Base-by-base conservation (phyloP, 257 asterid genomes). In the Fraxinus anomala region DNA sequence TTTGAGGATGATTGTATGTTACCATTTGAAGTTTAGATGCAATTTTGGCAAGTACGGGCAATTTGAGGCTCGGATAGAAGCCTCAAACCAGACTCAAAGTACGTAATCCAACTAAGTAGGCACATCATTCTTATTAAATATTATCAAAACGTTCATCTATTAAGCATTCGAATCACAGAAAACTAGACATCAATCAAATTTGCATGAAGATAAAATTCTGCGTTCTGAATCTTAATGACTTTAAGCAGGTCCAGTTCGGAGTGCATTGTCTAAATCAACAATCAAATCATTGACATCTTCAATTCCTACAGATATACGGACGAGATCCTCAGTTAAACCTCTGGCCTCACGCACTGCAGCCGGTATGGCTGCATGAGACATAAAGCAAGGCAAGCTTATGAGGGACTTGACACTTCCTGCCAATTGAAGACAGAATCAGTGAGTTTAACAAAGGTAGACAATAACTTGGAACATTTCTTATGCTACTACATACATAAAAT, bases 351-450 rank as follows among this genome's bases (percentile, higher is more conserved):
- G 93, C 10, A 92, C 90, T 3, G 75, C 91, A 34, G 89, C 90
- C 34, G 96, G 96, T 73, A 94, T 91, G 85, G 87, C 80, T 40
- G 93, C 90, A 74, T 92, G 97, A 54, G 98, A 91, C 97, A 94
- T 94, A 70, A 89, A 94, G 77, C 96, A 88, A 12, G 93, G 96
- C 89, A 92, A 83, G 89, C 96, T 92, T 65, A 89, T 91, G 78
- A 92, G 94, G 63, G 96, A 92, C 85, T 94, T 88, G n/a, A 92
- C 96, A 69, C 98, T 94, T 77, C 91, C 92, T 92, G 89, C 75
- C 68, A 23, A 68, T 65, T 7, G 26, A 63, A 28, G 42, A n/a
- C 16, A 33, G 30, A n/a, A 63, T 1, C 0, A 0, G 23, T 33
- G 16, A 72, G 77, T 49, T 19, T 14, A 63, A 42, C 8, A 63